A percentile compares a stretch with the other conserved stretches of the same genome.
Conservation (phyloP, 2,329 filamentous ascomycete genomes). For the Fusarium keratoplasticum region DNA sequence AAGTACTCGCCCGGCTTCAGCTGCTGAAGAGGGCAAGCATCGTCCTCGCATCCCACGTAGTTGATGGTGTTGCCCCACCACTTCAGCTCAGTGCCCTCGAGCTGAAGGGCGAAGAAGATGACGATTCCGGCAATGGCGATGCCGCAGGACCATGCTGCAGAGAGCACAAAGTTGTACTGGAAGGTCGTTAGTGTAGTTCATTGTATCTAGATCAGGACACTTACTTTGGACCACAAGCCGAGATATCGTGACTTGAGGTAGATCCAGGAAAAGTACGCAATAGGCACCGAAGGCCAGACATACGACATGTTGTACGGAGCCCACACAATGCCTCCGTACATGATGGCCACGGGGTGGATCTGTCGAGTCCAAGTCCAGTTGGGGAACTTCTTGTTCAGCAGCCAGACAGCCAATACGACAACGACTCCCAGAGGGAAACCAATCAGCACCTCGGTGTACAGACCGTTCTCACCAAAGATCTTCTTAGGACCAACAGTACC, state of each 20-base stretch:
- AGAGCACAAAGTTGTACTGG: slow-evolving; percentile 61
- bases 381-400: slow-evolving; percentile 49
- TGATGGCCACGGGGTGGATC: slow-evolving; percentile 56
- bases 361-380: slow-evolving; percentile 50
- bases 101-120: slow-evolving; percentile 62
- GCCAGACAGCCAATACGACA: slow-evolving; percentile 52
- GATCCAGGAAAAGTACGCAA: slow-evolving; percentile 61
- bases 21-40: slow-evolving; percentile 36
- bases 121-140: slow-evolving; percentile 60
- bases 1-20: slow-evolving; percentile 48
- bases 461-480: slow-evolving; percentile 50
- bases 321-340: slow-evolving; percentile 55
- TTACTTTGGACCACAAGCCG: slow-evolving; percentile 60
- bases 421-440: slow-evolving; percentile 55
- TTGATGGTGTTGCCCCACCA: slow-evolving; percentile 60
- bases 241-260: slow-evolving; percentile 59
- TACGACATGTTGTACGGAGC: slow-evolving; percentile 61
- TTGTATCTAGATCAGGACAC: too few species aligned
- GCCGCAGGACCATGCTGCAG: slow-evolving; percentile 57
- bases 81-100: slow-evolving; percentile 48
- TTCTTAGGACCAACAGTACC: slow-evolving; percentile 54
- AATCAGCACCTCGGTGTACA: slow-evolving; percentile 51
- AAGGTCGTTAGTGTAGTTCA: slow-evolving; percentile 32
- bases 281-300: slow-evolving; percentile 59
- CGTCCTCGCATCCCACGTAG: slow-evolving; percentile 44